Conservation (phyloP, 495 filamentous ascomycete species). For the Niebla homalea region DNA sequence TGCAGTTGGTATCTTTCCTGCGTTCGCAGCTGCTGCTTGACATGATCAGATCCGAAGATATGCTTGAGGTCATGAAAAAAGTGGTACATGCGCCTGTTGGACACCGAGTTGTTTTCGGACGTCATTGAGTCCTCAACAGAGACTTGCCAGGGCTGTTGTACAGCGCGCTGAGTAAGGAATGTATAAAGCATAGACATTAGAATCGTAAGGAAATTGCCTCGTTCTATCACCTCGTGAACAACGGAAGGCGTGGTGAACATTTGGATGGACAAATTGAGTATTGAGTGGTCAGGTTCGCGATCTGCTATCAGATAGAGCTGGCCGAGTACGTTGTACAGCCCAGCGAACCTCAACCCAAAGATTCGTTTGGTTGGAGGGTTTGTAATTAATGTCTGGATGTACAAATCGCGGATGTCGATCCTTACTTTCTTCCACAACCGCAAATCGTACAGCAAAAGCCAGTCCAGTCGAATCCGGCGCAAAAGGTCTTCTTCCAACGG, state of each 20-base stretch:
- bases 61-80: constrained; percentile 91
- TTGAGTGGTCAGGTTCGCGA: constrained; percentile 92
- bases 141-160: constrained; percentile 82
- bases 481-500: constrained; percentile 73
- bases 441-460: constrained; percentile 92
- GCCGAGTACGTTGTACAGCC: constrained; percentile 82
- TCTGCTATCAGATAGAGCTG: constrained; percentile 95
- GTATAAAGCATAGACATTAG: constrained; percentile 95
- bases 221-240: constrained; percentile 81
- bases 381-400: constrained; percentile 89
- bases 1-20: constrained; percentile 83
- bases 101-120: constrained; percentile 84
- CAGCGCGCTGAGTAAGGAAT: constrained; percentile 88
- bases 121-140: constrained; percentile 70
- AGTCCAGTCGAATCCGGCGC: constrained; percentile 81
- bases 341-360: constrained; percentile 79
- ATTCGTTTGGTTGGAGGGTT: constrained; percentile 96
- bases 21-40: constrained; percentile 65
- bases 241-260: constrained; percentile 95
- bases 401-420: constrained; percentile 79
- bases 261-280: constrained; percentile 91
- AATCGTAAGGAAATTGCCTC: constrained; percentile 93
- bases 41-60: constrained; percentile 73
- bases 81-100: constrained; percentile 88
- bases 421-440: constrained; percentile 92